Evolutionary conservation across 306 rosid species (phyloP).

Genomic region (Acacia acuminata): DNA sequence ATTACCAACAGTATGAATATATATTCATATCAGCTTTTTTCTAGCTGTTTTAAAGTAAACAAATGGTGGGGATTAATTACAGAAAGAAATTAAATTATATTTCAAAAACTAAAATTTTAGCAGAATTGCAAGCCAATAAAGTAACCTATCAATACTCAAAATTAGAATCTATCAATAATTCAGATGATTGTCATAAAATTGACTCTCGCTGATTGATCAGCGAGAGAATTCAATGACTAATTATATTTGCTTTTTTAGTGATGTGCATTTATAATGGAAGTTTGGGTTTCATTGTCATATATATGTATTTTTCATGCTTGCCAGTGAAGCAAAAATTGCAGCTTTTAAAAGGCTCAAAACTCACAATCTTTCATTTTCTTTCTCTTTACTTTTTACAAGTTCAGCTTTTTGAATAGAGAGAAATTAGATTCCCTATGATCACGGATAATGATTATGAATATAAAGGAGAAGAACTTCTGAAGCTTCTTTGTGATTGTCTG

Average conservation of each 20-base stretch:
- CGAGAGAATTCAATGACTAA: no score
- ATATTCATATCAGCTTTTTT: slow-evolving; percentile 18
- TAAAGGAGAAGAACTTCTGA: neutral
- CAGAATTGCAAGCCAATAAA: neutral
- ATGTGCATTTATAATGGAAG: slow-evolving; percentile 29
- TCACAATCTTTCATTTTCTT: neutral
- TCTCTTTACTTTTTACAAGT: neutral
- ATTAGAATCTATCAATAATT: neutral
- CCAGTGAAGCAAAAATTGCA: slow-evolving; percentile 26
- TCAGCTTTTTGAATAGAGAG: neutral
- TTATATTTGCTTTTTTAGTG: no score
- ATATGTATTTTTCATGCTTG: slow-evolving; percentile 8
- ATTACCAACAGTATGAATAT: slow-evolving; percentile 10
- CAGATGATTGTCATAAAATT: no score
- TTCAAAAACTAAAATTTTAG: slow-evolving; percentile 24
- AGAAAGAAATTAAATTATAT: slow-evolving; percentile 21
- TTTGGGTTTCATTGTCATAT: slow-evolving; percentile 39
- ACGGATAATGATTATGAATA: neutral
- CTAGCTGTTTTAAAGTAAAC: neutral
- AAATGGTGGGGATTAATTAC: slow-evolving; percentile 24
- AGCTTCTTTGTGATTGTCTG: neutral
- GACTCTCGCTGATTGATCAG: no score
- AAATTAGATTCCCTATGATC: neutral
- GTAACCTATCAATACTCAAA: neutral
- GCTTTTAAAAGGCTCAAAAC: neutral